Evolutionary conservation across 495 filamentous ascomycete genomes (phyloP), one percentile per base, ranked within the genome.

Genomic region (Xylaria telfairii): DNA sequence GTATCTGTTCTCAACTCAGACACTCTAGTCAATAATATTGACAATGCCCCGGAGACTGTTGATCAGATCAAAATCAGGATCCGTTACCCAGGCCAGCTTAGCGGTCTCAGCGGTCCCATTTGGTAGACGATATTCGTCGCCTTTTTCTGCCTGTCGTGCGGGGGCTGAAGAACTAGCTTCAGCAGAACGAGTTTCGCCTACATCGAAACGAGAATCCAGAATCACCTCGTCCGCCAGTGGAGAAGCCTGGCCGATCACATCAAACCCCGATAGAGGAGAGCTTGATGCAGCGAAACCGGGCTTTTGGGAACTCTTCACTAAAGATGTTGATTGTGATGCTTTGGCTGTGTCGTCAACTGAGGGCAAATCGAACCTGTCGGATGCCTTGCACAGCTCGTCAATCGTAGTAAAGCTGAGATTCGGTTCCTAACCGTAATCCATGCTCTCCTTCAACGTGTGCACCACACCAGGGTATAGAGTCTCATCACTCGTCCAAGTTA

Each of bases 11-110:
- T 24, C 15, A 21, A 3, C 10, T n/a, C 12, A 12, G 12, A 24
- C 17, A 3, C 19, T 24, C 12, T 59, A 76, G 57, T 75, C 76
- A 61, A 88, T 78, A 76, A 88, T 87, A 12, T 84, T 84, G 28
- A 87, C 84, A 72, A 74, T 80, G 10, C 83, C 84, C 68, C 85
- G 81, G 53, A 85, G 81, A 47, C 81, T 77, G 42, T 86, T 75
- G 59, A 88, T 77, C 46, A 87, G 65, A 17, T 82, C 85, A 8
- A 81, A 69, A 54, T 87, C 83, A 64, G 86, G 81, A 19, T 84
- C 82, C 32, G 81, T 75, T 13, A 85, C 75, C 86, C 85, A 87
- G 3, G 71, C 77, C 17, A 85, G 85, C 44, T 73, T 64, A 46
- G 72, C 70, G 4, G 12, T 0, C 17, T 65, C 66, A 53, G 72